Conservation (phyloP, 2,329 filamentous ascomycete genomes). For the Penicillium sp. region DNA sequence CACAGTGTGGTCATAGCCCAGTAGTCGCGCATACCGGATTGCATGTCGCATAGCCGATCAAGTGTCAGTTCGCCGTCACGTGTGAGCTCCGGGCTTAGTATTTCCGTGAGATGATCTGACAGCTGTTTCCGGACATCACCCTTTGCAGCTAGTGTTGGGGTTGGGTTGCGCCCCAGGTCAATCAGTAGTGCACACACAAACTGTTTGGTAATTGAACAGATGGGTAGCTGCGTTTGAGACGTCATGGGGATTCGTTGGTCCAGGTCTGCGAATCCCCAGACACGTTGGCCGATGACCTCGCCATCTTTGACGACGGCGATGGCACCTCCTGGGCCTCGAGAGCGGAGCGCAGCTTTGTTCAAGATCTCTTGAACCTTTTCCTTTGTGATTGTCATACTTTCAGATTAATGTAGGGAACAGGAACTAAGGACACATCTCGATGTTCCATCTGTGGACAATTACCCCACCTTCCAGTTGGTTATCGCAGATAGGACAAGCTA, state of each 20-base stretch:
- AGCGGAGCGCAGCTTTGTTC: constrained; percentile 20
- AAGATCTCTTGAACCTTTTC: constrained; percentile 19
- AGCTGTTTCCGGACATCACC: constrained; percentile 34
- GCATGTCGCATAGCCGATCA: constrained; percentile 42
- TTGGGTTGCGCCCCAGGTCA: constrained; percentile 38
- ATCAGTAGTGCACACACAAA: constrained; percentile 43
- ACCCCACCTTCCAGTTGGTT: constrained; percentile 15
- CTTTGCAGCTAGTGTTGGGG: constrained; percentile 28
- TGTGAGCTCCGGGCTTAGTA: constrained; percentile 28
- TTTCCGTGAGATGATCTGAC: constrained; percentile 26
- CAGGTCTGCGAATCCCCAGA: constrained; percentile 49
- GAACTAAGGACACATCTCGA: neutral
- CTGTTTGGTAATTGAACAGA: constrained; percentile 52
- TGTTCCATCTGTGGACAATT: neutral
- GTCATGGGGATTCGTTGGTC: constrained; percentile 40
- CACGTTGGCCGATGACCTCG: constrained; percentile 38
- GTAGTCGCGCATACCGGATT: constrained; percentile 49
- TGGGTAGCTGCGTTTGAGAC: constrained; percentile 41
- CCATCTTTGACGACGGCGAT: constrained; percentile 47
- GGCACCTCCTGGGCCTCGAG: constrained; percentile 46
- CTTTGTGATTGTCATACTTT: constrained; percentile 12
- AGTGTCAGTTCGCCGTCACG: constrained; percentile 36
- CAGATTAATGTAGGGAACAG: neutral
- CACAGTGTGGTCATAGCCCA: constrained; percentile 48
- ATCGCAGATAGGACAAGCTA: neutral